phyloP scores from a whole-genome alignment of 805 yeast species.

The Wickerhamomyces ciferrii region DNA sequence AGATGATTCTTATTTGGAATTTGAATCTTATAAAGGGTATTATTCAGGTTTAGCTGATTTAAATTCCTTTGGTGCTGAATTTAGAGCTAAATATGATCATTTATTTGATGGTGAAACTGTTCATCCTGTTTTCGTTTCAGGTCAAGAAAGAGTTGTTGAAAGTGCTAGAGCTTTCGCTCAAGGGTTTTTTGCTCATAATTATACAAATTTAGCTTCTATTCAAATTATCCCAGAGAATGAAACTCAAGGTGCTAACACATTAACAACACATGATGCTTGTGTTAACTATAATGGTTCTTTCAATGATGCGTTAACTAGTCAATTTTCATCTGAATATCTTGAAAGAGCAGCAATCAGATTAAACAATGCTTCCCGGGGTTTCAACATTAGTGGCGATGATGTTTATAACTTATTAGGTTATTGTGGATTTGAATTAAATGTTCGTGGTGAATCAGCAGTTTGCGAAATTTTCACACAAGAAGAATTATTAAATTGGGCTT shows the following conservation, averaged over 20 bases:
- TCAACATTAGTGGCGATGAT: constrained; percentile 47
- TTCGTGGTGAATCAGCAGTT: constrained; percentile 58
- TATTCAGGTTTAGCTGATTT: constrained; percentile 44
- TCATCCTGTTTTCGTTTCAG: constrained; percentile 43
- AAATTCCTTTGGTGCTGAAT: constrained; percentile 38
- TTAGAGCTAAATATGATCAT: constrained; percentile 36
- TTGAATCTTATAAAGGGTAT: constrained; percentile 30
- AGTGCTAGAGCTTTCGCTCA: constrained; percentile 41
- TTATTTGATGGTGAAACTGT: constrained; percentile 31
- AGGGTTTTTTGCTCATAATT: constrained; percentile 42
- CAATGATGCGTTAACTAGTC: constrained; percentile 10
- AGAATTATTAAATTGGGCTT: constrained; percentile 60
- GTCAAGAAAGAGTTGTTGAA: constrained; percentile 41
- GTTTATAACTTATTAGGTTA: constrained; percentile 46
- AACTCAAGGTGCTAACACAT: constrained; percentile 42
- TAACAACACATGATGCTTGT: constrained; percentile 44
- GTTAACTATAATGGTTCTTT: constrained; percentile 25
- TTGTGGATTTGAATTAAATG: constrained; percentile 76
- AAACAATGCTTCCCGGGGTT: constrained; percentile 47
- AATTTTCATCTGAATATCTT: constrained; percentile 33
- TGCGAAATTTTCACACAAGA: constrained; percentile 65
- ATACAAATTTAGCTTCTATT: constrained; percentile 25
- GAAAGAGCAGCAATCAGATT: constrained; percentile 52
- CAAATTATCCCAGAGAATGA: constrained; percentile 35
- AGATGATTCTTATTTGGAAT: constrained; percentile 34